phyloP scores from a whole-genome alignment of 2,329 filamentous ascomycete genomes.

The Aspergillus aculeatinus region DNA sequence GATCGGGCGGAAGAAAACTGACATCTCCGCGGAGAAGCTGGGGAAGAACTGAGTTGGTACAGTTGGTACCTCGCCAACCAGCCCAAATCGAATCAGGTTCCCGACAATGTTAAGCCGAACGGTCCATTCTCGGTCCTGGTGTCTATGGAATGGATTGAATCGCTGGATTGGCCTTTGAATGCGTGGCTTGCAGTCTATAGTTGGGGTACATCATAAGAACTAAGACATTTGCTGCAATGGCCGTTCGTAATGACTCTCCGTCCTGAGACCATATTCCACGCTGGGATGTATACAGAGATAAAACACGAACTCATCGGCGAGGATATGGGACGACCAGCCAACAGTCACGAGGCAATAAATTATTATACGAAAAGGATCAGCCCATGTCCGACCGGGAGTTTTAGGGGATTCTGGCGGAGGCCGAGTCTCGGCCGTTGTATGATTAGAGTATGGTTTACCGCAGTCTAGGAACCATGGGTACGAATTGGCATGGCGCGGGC shows the following conservation, averaged over 20 bases:
- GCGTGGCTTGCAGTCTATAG: not conserved
- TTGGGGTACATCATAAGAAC: not conserved
- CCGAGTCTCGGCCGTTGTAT: conserved; percentile 7
- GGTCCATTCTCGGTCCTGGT: not conserved
- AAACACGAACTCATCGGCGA: not conserved
- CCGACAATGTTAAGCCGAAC: conserved; percentile 2
- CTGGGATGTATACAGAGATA: not conserved
- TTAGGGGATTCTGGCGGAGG: not conserved
- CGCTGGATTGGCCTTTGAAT: not conserved
- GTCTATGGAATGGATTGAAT: not conserved
- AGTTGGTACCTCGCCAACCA: not conserved
- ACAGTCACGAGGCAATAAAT: not conserved
- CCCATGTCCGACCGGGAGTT: conserved; percentile 2
- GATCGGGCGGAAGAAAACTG: not conserved
- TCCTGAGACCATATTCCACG: not conserved
- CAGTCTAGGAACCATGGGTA: not conserved
- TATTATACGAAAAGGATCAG: not conserved
- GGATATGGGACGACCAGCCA: not conserved
- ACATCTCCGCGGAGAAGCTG: conserved; percentile 10
- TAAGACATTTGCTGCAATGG: not conserved
- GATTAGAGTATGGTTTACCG: not conserved
- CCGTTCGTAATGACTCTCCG: not conserved
- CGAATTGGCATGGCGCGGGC: not conserved
- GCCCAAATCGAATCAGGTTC: not conserved
- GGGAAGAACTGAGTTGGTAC: not conserved